Evolutionary conservation across 495 filamentous ascomycete species (phyloP), one percentile per base, ranked within the genome.

Genomic region (Cercophora sp.): DNA sequence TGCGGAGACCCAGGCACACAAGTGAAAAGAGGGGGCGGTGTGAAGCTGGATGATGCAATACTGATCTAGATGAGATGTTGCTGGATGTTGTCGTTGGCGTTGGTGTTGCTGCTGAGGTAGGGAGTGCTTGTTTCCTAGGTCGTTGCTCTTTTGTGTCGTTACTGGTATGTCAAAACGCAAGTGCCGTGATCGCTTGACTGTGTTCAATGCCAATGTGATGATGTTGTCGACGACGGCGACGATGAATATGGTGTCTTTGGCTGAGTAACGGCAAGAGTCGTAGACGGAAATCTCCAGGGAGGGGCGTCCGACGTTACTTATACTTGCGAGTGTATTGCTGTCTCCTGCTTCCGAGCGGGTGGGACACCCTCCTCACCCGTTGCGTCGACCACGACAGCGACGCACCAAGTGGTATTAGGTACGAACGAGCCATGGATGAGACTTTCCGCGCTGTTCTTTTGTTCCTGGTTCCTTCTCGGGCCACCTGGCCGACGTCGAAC

Each of bases 251-350:
- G 46, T 16, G 39, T 22, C 16, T 27, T 1, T 23, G 29, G 29
- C 15, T 35, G 20, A 19, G 27, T 26, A 26, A 37, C 22, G 50
- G 36, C 15, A 41, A 51, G 31, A 23, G 37, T 25, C 46, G 34
- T 35, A 15, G 32, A 18, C 34, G 35, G 23, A 10, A 27, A 48
- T 27, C 26, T 27, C 16, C 43, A 46, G 15, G 52, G 40, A 20
- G 37, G 59, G 56, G 48, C 29, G 31, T 47, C 56, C 26, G 52
- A 36, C 37, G 45, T 34, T 60, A 57, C 50, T 62, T 60, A 57
- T 62, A 62, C 46, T 56, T 57, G 41, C 27, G n/a, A 39, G 34
- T 26, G 9, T 27, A 36, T n/a, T 29, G 31, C 37, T 18, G 25
- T 44, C 13, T 37, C 27, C 42, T 22, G 25, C 27, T 32, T n/a